phyloP scores from a whole-genome alignment of 2,329 filamentous ascomycete genomes.

The Aspergillus unguis region DNA sequence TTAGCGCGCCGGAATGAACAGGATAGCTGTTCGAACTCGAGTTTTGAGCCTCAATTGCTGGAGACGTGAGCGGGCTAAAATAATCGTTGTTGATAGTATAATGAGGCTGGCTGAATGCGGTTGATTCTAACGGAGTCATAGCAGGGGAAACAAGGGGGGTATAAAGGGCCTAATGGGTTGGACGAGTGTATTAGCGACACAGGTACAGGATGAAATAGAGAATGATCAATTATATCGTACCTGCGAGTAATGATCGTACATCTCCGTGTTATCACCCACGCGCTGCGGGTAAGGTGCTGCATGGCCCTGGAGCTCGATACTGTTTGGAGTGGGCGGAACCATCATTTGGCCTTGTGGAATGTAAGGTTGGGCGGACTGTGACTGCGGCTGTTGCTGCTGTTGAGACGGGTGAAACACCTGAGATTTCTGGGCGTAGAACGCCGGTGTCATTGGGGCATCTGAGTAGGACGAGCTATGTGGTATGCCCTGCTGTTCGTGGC shows the following conservation, averaged over 20 bases:
- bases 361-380: constrained; percentile 29
- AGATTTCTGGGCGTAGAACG: constrained; percentile 33
- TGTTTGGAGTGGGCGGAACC: constrained; percentile 50
- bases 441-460: constrained; percentile 30
- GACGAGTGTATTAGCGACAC: constrained; percentile 17
- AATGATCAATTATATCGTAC: constrained; percentile 24
- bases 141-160: constrained; percentile 51
- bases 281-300: constrained; percentile 40
- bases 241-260: constrained; percentile 47
- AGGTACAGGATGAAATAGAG: not conserved
- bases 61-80: constrained; percentile 50
- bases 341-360: constrained; percentile 30
- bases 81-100: constrained; percentile 49
- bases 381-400: constrained; percentile 26
- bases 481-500: constrained; percentile 21
- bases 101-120: constrained; percentile 44
- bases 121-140: constrained; percentile 49
- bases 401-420: constrained; percentile 20
- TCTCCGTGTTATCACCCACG: constrained; percentile 39
- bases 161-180: constrained; percentile 41
- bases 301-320: constrained; percentile 46
- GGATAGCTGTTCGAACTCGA: constrained; percentile 34
- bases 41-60: constrained; percentile 48
- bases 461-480: constrained; percentile 31
- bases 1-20: constrained; percentile 34